These are phyloP conservation scores for Rusavskia elegans DNA, from an alignment of 495 filamentous ascomycete species.

Conservation along the genomic window DNA sequence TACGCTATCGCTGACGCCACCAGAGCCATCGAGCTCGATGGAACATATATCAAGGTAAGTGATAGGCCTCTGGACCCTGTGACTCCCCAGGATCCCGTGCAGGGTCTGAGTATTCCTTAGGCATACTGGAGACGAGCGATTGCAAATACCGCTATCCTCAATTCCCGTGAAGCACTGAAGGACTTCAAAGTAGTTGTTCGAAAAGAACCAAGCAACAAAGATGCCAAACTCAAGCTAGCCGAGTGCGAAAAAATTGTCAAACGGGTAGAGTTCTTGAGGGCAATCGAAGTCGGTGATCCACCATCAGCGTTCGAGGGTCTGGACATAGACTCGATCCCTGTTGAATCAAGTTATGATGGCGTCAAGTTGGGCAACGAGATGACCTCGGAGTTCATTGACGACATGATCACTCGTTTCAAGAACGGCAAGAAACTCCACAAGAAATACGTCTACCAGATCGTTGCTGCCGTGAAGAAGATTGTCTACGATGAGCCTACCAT, in stretches of 20 bases:
- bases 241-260: slow-evolving; percentile 90
- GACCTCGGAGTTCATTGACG: slow-evolving; percentile 89
- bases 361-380: slow-evolving; percentile 63
- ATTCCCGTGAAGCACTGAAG: slow-evolving; percentile 69
- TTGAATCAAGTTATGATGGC: slow-evolving; percentile 79
- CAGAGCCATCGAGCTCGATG: slow-evolving; percentile 84
- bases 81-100: not conserved
- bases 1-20: slow-evolving; percentile 84
- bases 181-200: slow-evolving; percentile 88
- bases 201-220: slow-evolving; percentile 72
- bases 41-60: slow-evolving; percentile 68
- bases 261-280: slow-evolving; percentile 77
- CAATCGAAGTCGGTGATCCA: slow-evolving; percentile 85
- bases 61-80: not conserved
- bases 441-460: slow-evolving; percentile 96
- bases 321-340: slow-evolving; percentile 67
- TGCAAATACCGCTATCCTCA: slow-evolving; percentile 76
- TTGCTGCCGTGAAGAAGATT: slow-evolving; percentile 74
- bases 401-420: slow-evolving; percentile 95
- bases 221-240: slow-evolving; percentile 74
- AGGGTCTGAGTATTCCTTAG: slow-evolving; percentile 27
- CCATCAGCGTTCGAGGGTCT: slow-evolving; percentile 82
- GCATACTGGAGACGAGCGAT: slow-evolving; percentile 92
- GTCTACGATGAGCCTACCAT: slow-evolving; percentile 90
- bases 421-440: slow-evolving; percentile 82